Conservation (phyloP, 805 yeast species). For the Candida railenensis region DNA sequence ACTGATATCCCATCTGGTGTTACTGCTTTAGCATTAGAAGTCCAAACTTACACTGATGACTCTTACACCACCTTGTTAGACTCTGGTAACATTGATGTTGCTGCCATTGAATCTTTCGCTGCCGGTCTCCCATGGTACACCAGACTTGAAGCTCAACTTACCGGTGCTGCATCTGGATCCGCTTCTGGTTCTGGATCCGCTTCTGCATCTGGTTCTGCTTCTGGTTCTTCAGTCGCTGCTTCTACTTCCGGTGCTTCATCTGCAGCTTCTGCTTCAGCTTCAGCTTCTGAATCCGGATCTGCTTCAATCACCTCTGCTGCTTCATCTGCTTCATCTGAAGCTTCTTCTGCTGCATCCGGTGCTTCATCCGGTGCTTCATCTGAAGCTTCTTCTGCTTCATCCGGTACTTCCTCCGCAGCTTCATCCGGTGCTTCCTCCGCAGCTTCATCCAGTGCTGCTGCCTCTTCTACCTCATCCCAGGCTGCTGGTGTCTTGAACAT, state of each 20-base stretch:
- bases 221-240: neutral
- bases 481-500: neutral
- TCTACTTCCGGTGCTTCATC: slow-evolving; percentile 3
- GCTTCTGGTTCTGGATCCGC: slow-evolving; percentile 10
- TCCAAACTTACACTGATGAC: slow-evolving; percentile 1
- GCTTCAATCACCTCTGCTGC: neutral
- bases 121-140: slow-evolving; percentile 13
- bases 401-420: neutral
- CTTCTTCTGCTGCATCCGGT: neutral
- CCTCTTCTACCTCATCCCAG: neutral
- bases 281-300: slow-evolving; percentile 1
- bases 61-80: slow-evolving; percentile 4
- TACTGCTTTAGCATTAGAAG: neutral
- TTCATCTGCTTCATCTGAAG: neutral
- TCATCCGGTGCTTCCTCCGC: slow-evolving; percentile 3
- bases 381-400: neutral
- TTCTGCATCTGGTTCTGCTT: slow-evolving; percentile 7
- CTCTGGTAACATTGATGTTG: slow-evolving; percentile 8
- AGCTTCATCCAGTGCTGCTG: neutral
- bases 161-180: neutral
- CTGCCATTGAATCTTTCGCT: slow-evolving; percentile 9
- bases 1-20: neutral
- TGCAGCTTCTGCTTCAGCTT: slow-evolving; percentile 2
- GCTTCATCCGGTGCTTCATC: neutral
- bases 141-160: slow-evolving; percentile 1